Conservation (phyloP, 768 basidiomycete genomes). For the Roridomyces roridus region DNA sequence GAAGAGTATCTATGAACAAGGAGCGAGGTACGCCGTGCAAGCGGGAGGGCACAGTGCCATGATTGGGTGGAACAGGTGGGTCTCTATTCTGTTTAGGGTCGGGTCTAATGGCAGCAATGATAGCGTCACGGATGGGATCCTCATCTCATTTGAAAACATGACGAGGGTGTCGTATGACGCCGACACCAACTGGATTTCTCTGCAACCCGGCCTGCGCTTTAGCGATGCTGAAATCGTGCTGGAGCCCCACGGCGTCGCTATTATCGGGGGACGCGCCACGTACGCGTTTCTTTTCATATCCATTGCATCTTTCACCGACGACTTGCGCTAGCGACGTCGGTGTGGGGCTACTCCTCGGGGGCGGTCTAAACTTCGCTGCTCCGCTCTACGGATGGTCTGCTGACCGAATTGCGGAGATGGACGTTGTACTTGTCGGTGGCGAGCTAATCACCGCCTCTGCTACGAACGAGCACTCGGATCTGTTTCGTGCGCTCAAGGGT, state of each 20-base stretch:
- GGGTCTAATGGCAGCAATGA: neutral
- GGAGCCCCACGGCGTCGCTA: conserved; percentile 43
- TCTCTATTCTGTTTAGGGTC: neutral
- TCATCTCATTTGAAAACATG: conserved; percentile 46
- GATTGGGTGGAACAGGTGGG: conserved; percentile 52
- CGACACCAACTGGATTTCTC: conserved; percentile 39
- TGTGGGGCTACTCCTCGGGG: conserved; percentile 50
- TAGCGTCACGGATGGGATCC: conserved; percentile 44
- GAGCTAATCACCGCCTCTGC: conserved; percentile 45
- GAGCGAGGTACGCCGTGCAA: no score
- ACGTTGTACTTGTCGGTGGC: conserved; percentile 49
- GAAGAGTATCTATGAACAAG: no score
- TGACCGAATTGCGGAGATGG: conserved; percentile 42
- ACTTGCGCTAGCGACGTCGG: conserved; percentile 51
- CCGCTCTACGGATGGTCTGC: conserved; percentile 45
- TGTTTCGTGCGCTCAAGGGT: conserved; percentile 50
- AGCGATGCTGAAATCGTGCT: conserved; percentile 40
- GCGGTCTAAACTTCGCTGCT: conserved; percentile 46
- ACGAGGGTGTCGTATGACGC: conserved; percentile 34
- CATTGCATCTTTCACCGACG: no score
- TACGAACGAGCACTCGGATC: conserved; percentile 44
- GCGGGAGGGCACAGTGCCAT: conserved; percentile 49
- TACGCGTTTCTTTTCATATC: neutral
- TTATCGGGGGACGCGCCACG: conserved; percentile 37
- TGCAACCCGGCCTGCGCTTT: conserved; percentile 48